Base-by-base conservation (phyloP, 306 rosid genomes). In the Quercus agrifolia region DNA sequence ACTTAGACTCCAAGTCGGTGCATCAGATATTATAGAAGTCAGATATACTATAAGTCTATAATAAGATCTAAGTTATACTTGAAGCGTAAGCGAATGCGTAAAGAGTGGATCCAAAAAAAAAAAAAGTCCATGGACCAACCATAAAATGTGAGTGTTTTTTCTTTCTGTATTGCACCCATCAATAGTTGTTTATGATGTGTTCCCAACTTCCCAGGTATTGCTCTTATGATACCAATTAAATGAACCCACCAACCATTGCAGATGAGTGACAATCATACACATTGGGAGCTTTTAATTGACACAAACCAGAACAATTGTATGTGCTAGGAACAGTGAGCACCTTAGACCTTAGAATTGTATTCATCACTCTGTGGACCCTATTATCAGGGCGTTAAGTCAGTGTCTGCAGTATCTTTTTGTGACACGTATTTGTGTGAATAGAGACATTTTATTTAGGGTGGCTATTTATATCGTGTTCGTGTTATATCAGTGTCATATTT, bases 51-150 rank as follows among this genome's bases (percentile, higher is more conserved):
- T 28, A 59, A 1, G 8, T 33, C 51, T n/a, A 41, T 41, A 41
- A 8, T 41, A 8, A 7, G 46, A 41, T 41, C 46, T 41, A 41
- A 41, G 46, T 41, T 4, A 59, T 23, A 63, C 76, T 57, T 44
- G 52, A 70, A n/a, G 33, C 59, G 6, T 54, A 70, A 78, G 81
- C 81, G 23, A 73, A 21, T 41, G 81, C 70, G 28, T 25, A 70
- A 70, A 51, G 27, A 13, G 23, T 11, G 79, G 75, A 52, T 56
- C 56, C 2, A 15, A 56, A 15, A 23, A 23, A 23, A 23, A 23
- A 17, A 30, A n/a, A 25, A 58, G 21, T 59, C 20, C 56, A 79
- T 5, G 18, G 2, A 66, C 19, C 51, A 33, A 54, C 18, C 6
- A 58, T 1, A 18, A n/a, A 20, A 33, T 41, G 5, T 6, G 28